Evolutionary conservation across 768 basidiomycete genomes (phyloP), one percentile per base, ranked within the genome.

Genomic region (Xerocomellus dryophilus): DNA sequence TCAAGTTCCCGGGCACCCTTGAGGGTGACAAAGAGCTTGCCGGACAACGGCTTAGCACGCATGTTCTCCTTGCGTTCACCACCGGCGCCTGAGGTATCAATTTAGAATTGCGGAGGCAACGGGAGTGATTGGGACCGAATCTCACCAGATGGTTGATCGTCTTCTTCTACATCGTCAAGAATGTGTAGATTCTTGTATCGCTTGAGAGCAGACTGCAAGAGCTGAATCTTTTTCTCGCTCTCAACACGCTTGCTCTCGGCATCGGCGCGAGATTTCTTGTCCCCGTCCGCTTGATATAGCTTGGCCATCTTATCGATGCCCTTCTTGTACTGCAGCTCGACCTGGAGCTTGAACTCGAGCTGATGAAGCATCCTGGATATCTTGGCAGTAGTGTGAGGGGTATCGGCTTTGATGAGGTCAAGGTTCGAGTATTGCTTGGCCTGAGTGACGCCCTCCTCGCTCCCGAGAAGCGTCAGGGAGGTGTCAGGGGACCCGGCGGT

Each of bases 271-370:
- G 94, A 89, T 70, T 92, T 93, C 81, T 96, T 96, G 77, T 99
- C 97, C 50, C 95, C 96, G 65, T 99, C 97, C 6, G 89, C 91
- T 64, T 93, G 86, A 70, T 98, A 98, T 31, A 98, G 80, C 72
- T 90, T 95, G 35, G 88, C 90, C 97, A 99, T 99, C 78, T 98
- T 98, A 74, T 98, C 95, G 59, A 98, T 97, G 39, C 97, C 97
- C 69, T 87, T 82, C 78, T 95, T 96, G 78, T 98, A 98, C 74
- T 98, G 94, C 76, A 89, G 83, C 74, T 99, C 97, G 59, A 99
- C 93, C 71, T 96, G 92, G 51, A 98, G 85, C 76, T 99, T 99
- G 83, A 98, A 99, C 73, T 98, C 95, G 57, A 99, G 86, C 72
- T 98, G 95, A 73, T 98, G 95, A 46, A 98, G 83, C 95, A 98